Evolutionary conservation across 2,329 filamentous ascomycete species (phyloP).

Genomic region (Scolecobasidium constrictum): DNA sequence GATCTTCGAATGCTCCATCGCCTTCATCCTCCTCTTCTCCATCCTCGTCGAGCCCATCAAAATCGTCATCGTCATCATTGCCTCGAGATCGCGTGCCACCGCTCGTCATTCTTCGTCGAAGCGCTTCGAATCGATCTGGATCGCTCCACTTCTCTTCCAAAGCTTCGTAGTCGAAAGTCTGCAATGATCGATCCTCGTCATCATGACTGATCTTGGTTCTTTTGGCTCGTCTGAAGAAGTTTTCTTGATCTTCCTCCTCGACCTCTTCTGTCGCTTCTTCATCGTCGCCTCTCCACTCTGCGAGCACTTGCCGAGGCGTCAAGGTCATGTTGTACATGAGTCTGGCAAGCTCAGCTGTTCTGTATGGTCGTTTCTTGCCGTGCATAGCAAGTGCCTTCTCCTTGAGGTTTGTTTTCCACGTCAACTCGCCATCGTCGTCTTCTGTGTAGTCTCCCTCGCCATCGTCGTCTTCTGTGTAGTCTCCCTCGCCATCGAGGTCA

Average conservation of each 20-base stretch:
- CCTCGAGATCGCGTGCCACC: slow-evolving; percentile 43
- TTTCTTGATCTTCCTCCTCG: slow-evolving; percentile 56
- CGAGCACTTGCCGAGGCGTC: slow-evolving; percentile 62
- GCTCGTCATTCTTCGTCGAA: slow-evolving; percentile 67
- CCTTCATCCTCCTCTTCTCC: slow-evolving; percentile 52
- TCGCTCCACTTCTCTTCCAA: slow-evolving; percentile 80
- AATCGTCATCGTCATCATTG: slow-evolving; percentile 41
- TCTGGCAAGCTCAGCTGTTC: slow-evolving; percentile 71
- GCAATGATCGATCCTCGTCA: slow-evolving; percentile 67
- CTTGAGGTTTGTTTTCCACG: slow-evolving; percentile 83
- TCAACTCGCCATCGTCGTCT: slow-evolving; percentile 61
- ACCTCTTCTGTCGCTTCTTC: slow-evolving; percentile 39
- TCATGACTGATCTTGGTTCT: slow-evolving; percentile 31
- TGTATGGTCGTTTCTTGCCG: slow-evolving; percentile 58
- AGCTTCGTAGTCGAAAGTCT: slow-evolving; percentile 66
- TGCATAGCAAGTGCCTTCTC: slow-evolving; percentile 65
- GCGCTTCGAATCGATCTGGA: slow-evolving; percentile 61
- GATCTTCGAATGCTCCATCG: slow-evolving; percentile 74
- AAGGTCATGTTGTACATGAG: slow-evolving; percentile 82
- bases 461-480: slow-evolving; percentile 35
- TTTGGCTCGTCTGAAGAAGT: slow-evolving; percentile 50
- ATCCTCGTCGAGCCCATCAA: slow-evolving; percentile 43
- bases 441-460: slow-evolving; percentile 40
- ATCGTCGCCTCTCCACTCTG: slow-evolving; percentile 65
- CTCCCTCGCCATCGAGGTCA: slow-evolving; percentile 32